phyloP scores from a whole-genome alignment of 2,329 filamentous ascomycete genomes.

The Hymenoscyphus salicellus region DNA sequence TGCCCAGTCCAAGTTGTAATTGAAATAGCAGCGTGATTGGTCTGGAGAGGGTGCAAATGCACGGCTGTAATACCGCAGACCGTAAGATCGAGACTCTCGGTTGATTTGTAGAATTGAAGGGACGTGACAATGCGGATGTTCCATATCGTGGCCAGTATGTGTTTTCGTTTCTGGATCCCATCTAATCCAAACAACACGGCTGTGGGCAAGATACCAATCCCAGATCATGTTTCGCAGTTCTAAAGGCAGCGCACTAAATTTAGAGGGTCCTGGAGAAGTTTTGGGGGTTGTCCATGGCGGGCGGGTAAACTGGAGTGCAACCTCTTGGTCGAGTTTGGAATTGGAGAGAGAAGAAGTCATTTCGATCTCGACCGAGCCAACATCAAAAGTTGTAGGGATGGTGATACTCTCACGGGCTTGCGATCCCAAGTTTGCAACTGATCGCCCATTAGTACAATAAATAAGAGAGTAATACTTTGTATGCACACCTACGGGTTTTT shows the following conservation, averaged over 20 bases:
- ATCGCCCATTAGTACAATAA: no score
- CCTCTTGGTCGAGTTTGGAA: not conserved
- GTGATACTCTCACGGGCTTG: not conserved
- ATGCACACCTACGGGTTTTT: no score
- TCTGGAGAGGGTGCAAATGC: not conserved
- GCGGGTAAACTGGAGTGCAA: not conserved
- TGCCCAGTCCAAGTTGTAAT: not conserved
- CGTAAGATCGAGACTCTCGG: not conserved
- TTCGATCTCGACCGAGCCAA: not conserved
- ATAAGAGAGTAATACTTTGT: no score
- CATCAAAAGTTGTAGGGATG: not conserved
- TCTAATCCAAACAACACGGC: not conserved
- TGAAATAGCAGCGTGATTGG: not conserved
- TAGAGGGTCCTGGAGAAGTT: not conserved
- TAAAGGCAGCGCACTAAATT: not conserved
- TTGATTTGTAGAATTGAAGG: not conserved
- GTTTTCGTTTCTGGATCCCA: not conserved
- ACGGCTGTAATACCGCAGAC: not conserved
- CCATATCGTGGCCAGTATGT: not conserved
- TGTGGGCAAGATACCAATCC: not conserved
- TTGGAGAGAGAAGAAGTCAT: not conserved
- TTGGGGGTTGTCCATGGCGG: not conserved
- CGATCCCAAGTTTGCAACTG: no score
- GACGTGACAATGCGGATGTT: not conserved
- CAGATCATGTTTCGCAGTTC: not conserved